Evolutionary conservation across 768 basidiomycete species (phyloP), one percentile per base, ranked within the genome.

Genomic region (Chalciporus piperatus): DNA sequence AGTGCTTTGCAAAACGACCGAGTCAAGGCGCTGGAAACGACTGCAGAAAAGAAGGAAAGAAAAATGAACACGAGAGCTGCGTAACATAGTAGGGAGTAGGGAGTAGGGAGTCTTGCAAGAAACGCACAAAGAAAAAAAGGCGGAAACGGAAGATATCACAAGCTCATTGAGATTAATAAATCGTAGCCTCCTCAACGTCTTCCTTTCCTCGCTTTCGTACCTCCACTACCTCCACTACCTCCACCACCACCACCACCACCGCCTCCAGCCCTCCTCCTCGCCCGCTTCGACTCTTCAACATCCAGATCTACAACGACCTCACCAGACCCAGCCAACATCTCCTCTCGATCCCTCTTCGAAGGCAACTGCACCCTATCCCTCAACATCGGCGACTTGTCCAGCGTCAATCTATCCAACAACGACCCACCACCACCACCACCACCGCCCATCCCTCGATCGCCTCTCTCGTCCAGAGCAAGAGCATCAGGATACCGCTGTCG

Each of bases 341-440:
- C 71, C 17, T 65, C 69, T 12, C 60, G 51, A 27, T 68, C 62
- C 19, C 71, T 59, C 50, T 73, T 71, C n/a, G 50, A 53, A 1
- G 67, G 65, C 27, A 70, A 25, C 43, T 75, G 70, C n/a, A 75
- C 72, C 13, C 74, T 62, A 0, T 75, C 74, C 4, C 70, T 60
- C 47, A 76, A 50, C 5, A 74, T 67, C 22, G 56, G 55, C 23
- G 56, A 57, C 27, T 50, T 46, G 50, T 64, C 62, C 14, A 72
- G 50, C 11, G 60, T 63, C 40, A 76, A 55, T 25, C 75, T 68
- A 23, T 76, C 75, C 22, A 76, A 51, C 16, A 76, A 55, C 0
- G 75, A 76, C 2, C 56, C 60, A 7, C 72, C 73, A 19, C 65
- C 61, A 3, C 50, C 27, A 11, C 47, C 52, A 5, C 54, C 56